These are phyloP conservation scores for Cercospora janseana DNA, from an alignment of 2,329 filamentous ascomycete species.

Conservation along the genomic window DNA sequence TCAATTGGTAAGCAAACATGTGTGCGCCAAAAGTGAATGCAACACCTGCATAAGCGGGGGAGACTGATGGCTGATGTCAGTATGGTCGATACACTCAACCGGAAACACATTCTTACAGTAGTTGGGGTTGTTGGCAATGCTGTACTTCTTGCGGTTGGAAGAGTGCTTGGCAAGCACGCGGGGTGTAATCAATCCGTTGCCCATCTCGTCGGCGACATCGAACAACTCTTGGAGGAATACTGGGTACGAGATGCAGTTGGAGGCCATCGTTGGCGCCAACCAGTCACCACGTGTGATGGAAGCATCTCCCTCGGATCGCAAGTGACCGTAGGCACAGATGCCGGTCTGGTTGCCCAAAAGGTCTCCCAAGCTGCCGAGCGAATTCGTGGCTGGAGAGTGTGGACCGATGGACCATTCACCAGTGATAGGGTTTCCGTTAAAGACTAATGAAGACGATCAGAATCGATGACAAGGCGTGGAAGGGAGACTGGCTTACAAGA, in stretches of 20 bases:
- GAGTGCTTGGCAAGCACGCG: conserved; percentile 30
- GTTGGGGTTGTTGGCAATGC: conserved; percentile 33
- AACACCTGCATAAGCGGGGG: conserved; percentile 29
- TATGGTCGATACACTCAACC: neutral
- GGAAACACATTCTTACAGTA: conserved; percentile 16
- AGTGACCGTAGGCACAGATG: conserved; percentile 31
- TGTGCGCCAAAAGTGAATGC: conserved; percentile 34
- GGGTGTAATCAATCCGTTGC: conserved; percentile 26
- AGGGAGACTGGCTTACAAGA: conserved; percentile 3
- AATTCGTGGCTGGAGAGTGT: conserved; percentile 25
- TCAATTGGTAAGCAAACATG: conserved; percentile 30
- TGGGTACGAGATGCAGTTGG: conserved; percentile 31
- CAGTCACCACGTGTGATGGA: conserved; percentile 33
- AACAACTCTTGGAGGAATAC: conserved; percentile 28
- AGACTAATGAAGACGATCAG: conserved; percentile 19
- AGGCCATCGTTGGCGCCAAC: conserved; percentile 29
- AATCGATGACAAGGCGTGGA: too few species aligned
- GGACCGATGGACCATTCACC: conserved; percentile 33
- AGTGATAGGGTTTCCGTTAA: conserved; percentile 21
- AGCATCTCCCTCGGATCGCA: conserved; percentile 29
- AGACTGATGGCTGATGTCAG: conserved; percentile 5
- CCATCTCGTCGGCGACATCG: conserved; percentile 26
- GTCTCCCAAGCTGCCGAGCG: conserved; percentile 26
- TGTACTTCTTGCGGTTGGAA: conserved; percentile 31
- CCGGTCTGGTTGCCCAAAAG: conserved; percentile 29